A percentile compares a stretch with the other conserved stretches of the same genome.
Conservation (phyloP, 352 stramenopile species). For the Globisporangium emineosum region DNA sequence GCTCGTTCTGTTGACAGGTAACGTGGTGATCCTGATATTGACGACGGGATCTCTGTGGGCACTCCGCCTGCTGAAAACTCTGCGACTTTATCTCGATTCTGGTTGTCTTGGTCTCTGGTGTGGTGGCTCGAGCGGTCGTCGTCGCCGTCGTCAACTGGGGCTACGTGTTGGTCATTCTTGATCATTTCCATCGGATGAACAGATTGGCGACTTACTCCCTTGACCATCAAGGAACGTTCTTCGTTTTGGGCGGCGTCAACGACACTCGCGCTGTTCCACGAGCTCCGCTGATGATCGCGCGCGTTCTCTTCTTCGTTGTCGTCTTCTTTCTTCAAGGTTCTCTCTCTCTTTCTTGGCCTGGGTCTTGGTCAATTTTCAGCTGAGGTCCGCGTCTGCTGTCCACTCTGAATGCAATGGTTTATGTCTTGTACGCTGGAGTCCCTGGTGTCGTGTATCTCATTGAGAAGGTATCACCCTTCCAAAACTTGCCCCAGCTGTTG, state of each 20-base stretch:
- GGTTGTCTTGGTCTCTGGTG: no score
- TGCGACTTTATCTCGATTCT: slow-evolving; percentile 11
- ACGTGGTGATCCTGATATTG: not conserved
- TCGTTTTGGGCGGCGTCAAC: not conserved
- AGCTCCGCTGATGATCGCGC: not conserved
- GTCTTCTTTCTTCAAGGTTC: not conserved
- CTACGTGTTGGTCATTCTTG: slow-evolving; percentile 17
- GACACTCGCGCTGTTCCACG: not conserved
- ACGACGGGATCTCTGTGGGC: not conserved
- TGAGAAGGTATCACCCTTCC: slow-evolving; percentile 3
- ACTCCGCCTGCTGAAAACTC: slow-evolving; percentile 3
- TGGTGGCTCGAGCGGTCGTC: not conserved
- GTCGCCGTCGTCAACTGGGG: slow-evolving; percentile 19
- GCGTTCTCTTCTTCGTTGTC: not conserved
- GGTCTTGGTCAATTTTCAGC: not conserved
- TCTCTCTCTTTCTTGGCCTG: slow-evolving; percentile 1
- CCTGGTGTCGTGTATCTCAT: slow-evolving; percentile 11
- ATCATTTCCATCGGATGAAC: slow-evolving; percentile 59
- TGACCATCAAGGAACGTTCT: slow-evolving; percentile 34
- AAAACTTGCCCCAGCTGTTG: not conserved
- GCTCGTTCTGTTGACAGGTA: not conserved
- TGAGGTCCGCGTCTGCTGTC: not conserved
- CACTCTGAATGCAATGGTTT: not conserved
- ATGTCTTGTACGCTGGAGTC: slow-evolving; percentile 5
- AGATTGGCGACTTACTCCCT: slow-evolving; percentile 59